phyloP scores from a whole-genome alignment of 2,329 filamentous ascomycete genomes.

The Pyricularia sp. region DNA sequence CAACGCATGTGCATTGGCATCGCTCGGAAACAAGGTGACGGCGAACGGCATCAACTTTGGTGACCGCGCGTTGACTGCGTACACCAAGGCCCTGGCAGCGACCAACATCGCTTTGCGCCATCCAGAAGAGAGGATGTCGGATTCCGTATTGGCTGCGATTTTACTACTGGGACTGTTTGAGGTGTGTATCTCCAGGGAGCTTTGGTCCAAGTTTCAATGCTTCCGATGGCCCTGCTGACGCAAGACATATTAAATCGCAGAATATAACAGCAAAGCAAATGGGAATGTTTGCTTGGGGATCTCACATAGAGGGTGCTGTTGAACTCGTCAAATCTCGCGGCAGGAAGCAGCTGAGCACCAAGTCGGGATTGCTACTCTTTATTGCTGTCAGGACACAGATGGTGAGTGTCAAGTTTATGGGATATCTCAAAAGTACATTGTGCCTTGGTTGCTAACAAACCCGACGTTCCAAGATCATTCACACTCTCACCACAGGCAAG shows the following conservation, averaged over 20 bases:
- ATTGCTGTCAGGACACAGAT: conserved; percentile 52
- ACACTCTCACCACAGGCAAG: conserved; percentile 44
- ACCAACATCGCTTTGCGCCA: conserved; percentile 45
- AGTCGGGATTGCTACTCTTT: conserved; percentile 45
- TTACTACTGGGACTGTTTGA: conserved; percentile 53
- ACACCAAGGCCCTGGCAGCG: conserved; percentile 42
- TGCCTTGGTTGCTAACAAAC: neutral
- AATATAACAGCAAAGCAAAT: conserved; percentile 46
- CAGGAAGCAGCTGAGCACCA: conserved; percentile 42
- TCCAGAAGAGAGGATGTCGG: conserved; percentile 37
- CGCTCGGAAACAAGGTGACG: conserved; percentile 41
- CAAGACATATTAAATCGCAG: conserved; percentile 9
- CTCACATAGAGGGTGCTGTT: conserved; percentile 55
- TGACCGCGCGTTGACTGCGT: conserved; percentile 38
- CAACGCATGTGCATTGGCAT: conserved; percentile 48
- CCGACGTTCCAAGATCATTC: conserved; percentile 36
- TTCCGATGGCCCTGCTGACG: neutral
- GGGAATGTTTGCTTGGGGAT: conserved; percentile 50
- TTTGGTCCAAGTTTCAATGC: neutral
- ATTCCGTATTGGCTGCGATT: conserved; percentile 50
- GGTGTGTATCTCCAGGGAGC: conserved; percentile 17
- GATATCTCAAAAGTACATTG: neutral
- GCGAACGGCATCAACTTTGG: conserved; percentile 21
- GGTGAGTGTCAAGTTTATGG: conserved; percentile 24
- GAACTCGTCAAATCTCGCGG: conserved; percentile 49